Conservation (phyloP, 1,139 yeast genomes). For the Dujonia santamariae region DNA sequence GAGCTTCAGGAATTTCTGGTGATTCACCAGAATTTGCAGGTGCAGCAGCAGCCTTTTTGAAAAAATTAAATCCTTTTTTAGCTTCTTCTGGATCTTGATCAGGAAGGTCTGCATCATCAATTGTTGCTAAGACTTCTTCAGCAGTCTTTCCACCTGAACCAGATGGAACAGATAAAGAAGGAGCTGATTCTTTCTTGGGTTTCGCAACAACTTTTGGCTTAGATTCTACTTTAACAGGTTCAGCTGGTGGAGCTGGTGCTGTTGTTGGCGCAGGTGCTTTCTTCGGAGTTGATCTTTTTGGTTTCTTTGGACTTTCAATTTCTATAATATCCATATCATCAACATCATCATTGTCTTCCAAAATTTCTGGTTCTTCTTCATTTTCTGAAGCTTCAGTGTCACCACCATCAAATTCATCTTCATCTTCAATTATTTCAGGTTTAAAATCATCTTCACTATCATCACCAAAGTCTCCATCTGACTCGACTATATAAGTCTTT, state of each 20-base stretch:
- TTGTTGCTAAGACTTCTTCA: conserved; percentile 51
- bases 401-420: conserved; percentile 16
- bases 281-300: background rate
- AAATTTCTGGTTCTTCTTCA: background rate
- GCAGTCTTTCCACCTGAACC: conserved; percentile 35
- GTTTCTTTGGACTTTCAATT: conserved; percentile 7
- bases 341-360: conserved; percentile 8
- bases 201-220: conserved; percentile 10
- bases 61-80: conserved; percentile 50
- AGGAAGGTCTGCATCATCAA: conserved; percentile 71
- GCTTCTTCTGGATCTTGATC: conserved; percentile 40
- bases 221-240: conserved; percentile 6
- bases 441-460: conserved; percentile 15
- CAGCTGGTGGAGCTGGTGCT: conserved; percentile 6
- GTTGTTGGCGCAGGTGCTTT: conserved; percentile 7
- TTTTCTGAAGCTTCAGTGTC: conserved; percentile 9
- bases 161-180: conserved; percentile 4
- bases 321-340: conserved; percentile 11
- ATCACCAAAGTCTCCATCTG: conserved; percentile 17
- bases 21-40: conserved; percentile 17
- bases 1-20: conserved; percentile 65
- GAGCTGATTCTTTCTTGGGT: conserved; percentile 7
- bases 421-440: conserved; percentile 13
- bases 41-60: conserved; percentile 33
- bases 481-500: conserved; percentile 3